Percentiles rank a stretch among this genome's conserved stretches.
These are phyloP conservation scores for Cladosporium velox DNA, from an alignment of 2,329 filamentous ascomycete species.

Conservation along the genomic window DNA sequence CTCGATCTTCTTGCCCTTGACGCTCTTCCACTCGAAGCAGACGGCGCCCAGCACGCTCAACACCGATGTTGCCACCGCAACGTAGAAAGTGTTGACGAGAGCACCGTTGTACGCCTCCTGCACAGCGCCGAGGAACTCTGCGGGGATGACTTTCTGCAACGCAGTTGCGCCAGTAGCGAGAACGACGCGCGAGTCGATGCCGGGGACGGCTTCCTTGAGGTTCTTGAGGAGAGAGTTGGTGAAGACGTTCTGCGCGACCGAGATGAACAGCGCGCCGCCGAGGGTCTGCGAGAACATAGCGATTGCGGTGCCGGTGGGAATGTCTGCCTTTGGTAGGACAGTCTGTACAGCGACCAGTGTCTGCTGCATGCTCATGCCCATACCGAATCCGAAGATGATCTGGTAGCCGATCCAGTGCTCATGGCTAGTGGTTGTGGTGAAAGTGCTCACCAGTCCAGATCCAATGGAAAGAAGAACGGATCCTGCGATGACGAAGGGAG, in stretches of 20 bases:
- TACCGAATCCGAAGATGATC: slow-evolving; percentile 42
- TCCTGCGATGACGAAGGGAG: slow-evolving; percentile 46
- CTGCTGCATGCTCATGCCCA: slow-evolving; percentile 53
- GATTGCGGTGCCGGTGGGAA: slow-evolving; percentile 51
- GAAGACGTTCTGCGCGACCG: slow-evolving; percentile 54
- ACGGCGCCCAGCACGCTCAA: slow-evolving; percentile 57
- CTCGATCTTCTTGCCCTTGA: slow-evolving; percentile 56
- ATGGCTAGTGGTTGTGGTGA: slow-evolving; percentile 41
- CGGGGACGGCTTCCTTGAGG: slow-evolving; percentile 41
- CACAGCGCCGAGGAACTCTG: slow-evolving; percentile 55
- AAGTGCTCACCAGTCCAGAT: slow-evolving; percentile 49
- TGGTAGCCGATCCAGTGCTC: slow-evolving; percentile 45
- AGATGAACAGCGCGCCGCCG: slow-evolving; percentile 52
- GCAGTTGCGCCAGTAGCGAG: slow-evolving; percentile 58
- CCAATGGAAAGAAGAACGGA: slow-evolving; percentile 49
- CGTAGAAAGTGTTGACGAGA: slow-evolving; percentile 61
- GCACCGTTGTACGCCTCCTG: slow-evolving; percentile 65
- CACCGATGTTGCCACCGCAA: slow-evolving; percentile 57
- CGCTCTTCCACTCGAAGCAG: slow-evolving; percentile 65
- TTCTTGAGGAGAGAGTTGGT: slow-evolving; percentile 51
- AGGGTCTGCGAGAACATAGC: slow-evolving; percentile 53
- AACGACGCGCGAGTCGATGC: slow-evolving; percentile 46
- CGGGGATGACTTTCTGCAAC: slow-evolving; percentile 56
- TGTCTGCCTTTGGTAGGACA: slow-evolving; percentile 44
- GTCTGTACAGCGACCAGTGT: slow-evolving; percentile 50